These are phyloP conservation scores for Gossypium thurberi DNA, from an alignment of 345 rosid species.

Conservation along the genomic window DNA sequence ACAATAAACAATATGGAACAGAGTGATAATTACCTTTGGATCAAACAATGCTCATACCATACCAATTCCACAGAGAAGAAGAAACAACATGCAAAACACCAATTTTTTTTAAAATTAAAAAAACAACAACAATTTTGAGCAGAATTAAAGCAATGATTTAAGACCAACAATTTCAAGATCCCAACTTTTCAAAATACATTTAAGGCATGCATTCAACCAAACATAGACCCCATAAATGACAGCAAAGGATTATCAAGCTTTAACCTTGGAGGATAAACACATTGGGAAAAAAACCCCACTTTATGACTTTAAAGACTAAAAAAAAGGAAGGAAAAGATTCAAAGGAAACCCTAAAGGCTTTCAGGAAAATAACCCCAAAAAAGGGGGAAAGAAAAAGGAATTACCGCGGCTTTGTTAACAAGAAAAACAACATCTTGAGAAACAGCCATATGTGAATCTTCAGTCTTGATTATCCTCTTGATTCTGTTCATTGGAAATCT, in stretches of 20 bases:
- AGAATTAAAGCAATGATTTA: not conserved
- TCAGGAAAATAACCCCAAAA: not conserved
- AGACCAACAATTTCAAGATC: not conserved
- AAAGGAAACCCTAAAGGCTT: not conserved
- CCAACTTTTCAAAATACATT: not conserved
- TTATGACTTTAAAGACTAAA: not conserved
- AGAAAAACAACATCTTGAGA: conserved; percentile 63
- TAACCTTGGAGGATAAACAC: not conserved
- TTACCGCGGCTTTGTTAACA: conserved; percentile 77
- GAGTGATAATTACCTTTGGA: not conserved
- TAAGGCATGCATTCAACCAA: not conserved
- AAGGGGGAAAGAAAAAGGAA: not conserved
- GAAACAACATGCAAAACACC: not conserved
- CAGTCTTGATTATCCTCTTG: conserved; percentile 55
- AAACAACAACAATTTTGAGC: not conserved
- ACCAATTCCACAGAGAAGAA: not conserved
- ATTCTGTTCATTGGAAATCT: conserved; percentile 72
- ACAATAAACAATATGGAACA: not conserved
- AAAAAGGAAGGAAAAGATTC: too few species aligned
- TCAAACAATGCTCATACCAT: not conserved
- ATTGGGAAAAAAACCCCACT: not conserved
- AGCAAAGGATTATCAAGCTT: not conserved
- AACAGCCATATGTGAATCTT: conserved; percentile 27
- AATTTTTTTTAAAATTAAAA: not conserved
- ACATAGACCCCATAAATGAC: not conserved